phyloP scores from a whole-genome alignment of 1,284 basidiomycete species.

The Cyathus olla region DNA sequence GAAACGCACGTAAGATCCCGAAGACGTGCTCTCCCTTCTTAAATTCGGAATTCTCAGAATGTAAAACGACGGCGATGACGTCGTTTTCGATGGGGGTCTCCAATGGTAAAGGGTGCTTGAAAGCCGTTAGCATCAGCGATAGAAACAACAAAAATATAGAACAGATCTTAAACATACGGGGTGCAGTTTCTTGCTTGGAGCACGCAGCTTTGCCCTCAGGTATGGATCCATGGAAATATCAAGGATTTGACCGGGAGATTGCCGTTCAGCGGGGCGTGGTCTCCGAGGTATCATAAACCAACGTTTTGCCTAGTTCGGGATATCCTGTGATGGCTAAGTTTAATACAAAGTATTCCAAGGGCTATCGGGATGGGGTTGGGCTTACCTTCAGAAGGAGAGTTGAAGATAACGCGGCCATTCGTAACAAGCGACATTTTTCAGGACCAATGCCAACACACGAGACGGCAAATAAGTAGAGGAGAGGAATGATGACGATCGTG shows the following conservation, averaged over 20 bases:
- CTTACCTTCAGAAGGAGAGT: slow-evolving; percentile 41
- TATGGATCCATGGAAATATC: slow-evolving; percentile 63
- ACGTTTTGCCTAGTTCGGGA: slow-evolving; percentile 60
- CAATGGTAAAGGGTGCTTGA: too few relatives aligned
- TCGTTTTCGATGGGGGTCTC: too few relatives aligned
- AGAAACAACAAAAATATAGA: slow-evolving; percentile 37
- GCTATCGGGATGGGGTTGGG: neutral
- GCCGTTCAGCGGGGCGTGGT: slow-evolving; percentile 59
- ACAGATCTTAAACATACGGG: slow-evolving; percentile 16
- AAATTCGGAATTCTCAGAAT: slow-evolving; percentile 51
- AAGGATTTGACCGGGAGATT: slow-evolving; percentile 62
- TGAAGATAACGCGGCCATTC: slow-evolving; percentile 50
- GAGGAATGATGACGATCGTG: too few relatives aligned
- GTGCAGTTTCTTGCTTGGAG: slow-evolving; percentile 32
- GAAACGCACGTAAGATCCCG: slow-evolving; percentile 39
- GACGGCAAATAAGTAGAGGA: too few relatives aligned
- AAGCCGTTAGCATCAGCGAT: too few relatives aligned
- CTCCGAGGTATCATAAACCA: slow-evolving; percentile 57
- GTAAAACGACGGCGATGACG: slow-evolving; percentile 56
- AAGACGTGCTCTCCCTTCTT: slow-evolving; percentile 57
- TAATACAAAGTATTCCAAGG: neutral
- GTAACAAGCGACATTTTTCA: slow-evolving; percentile 38
- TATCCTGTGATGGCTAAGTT: slow-evolving; percentile 27
- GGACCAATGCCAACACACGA: too few relatives aligned
- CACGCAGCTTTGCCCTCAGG: slow-evolving; percentile 53